Base-by-base conservation (phyloP, 148 eudicot genomes). In the Fagopyrum esculentum region DNA sequence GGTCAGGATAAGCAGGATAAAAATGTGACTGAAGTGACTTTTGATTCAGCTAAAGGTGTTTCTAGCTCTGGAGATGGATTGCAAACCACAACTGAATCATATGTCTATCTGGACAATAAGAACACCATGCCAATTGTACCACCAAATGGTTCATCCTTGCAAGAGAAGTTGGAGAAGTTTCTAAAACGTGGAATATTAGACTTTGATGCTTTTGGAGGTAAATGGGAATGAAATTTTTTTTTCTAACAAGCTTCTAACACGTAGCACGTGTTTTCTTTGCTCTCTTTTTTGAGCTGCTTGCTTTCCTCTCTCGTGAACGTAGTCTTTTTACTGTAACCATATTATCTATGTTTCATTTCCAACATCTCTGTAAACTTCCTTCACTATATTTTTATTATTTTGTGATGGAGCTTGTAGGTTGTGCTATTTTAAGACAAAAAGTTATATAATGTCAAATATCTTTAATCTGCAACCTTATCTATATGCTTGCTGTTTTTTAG, bases 91-190 rank as follows among this genome's bases (percentile, higher is more conserved):
- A 47, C 44, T 50, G 75, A 47, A 47, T 51, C 60, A 73, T 22
- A 22, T 68, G 57, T 48, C 60, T 9, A 35, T 11, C 50, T 73
- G 75, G 75, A 73, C 30, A n/a, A 45, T 43, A 12, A 69, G 48
- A 69, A 45, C 9, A 13, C 2, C 72, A 43, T 69, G 7, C 73
- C 84, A 45, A 49, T 73, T 75, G 55, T 52, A 76, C 69, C 79
- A 74, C 82, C 68, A 29, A 26, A 61, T 61, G 68, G 68, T 61
- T 61, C 68, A 61, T 61, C 88, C 50, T 74, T 94, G 87, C 87
- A 86, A 79, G 89, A 92, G 76, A 90, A 89, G 76, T 96, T 83
- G 80, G 88, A 86, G 45, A 86, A 79, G 5, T 91, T 94, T 79
- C 79, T 94, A 71, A 82, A 83, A 74, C 82, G 77, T 75, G 97